Evolutionary conservation across 345 rosid species (phyloP).

Genomic region (sweet orange (Citrus sinensis)): DVS_A1.0 CM039163.1:46266501-46267000

Average conservation of each 20-base stretch:
- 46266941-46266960: constrained; percentile 91
- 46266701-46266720: not conserved
- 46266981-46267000: not conserved
- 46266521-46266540: constrained; percentile 70
- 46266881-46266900: not conserved
- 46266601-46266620: constrained; percentile 17
- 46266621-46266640: not conserved
- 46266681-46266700: not conserved
- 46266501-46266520: constrained; percentile 31
- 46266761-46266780: not conserved
- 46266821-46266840: constrained; percentile 70
- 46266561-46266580: constrained; percentile 86
- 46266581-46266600: constrained; percentile 87
- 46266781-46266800: constrained; percentile 63
- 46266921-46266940: constrained; percentile 98
- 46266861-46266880: not conserved
- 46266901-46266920: constrained; percentile 27
- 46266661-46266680: not conserved
- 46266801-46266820: constrained; percentile 95
- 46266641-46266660: not conserved
- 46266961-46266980: constrained; percentile 87
- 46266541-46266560: constrained; percentile 73
- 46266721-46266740: not conserved
- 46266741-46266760: constrained; percentile 6
- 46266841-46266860: constrained; percentile 49